Evolutionary conservation across 2,329 filamentous ascomycete genomes (phyloP), one percentile per base, ranked within the genome.

Genomic region (Chaetothyriales sp.): DNA sequence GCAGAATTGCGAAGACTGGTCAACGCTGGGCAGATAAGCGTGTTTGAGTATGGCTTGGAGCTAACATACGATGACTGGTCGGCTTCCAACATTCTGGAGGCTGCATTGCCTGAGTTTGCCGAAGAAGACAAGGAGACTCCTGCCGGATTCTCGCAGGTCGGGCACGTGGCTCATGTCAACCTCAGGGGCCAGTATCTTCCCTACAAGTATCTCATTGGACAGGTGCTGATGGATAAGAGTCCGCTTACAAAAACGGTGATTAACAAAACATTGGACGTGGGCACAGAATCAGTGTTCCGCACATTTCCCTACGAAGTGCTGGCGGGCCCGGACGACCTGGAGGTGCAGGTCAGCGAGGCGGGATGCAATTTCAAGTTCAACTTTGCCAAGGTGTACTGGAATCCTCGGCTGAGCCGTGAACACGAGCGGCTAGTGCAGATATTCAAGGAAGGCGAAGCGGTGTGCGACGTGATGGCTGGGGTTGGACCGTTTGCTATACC

Each of bases 301-400:
- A 97, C 92, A 0, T 97, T 98, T 68, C 77, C 77, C 29, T 97
- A 95, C 70, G 92, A 98, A 70, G 78, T 97, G 13, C 78, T 98
- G 0, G 82, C 82, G 1, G 92, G 92, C 0, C 77, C 81, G 0
- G 80, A 88, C 61, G 83, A 97, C 63, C 73, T 95, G 67, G 81
- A 89, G 50, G 92, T 98, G 51, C 80, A 86, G 56, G 77, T 92
- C 49, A 80, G 78, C 58, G 89, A 95, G 69, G 84, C 86, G 61
- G 79, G 81, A 55, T 97, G 92, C 70, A 73, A 76, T n/a, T 98
- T 95, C 71, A 76, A 76, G 51, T 97, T 98, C 67, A 86, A 98
- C 72, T 98, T 94, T 67, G 80, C 85, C 56, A 94, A 94, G 61
- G 92, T 98, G 3, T 98, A 98, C 74, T 98, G 90, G 90, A 98